Base-by-base conservation (phyloP, 768 basidiomycete genomes). In the Suillus sp. region DNA sequence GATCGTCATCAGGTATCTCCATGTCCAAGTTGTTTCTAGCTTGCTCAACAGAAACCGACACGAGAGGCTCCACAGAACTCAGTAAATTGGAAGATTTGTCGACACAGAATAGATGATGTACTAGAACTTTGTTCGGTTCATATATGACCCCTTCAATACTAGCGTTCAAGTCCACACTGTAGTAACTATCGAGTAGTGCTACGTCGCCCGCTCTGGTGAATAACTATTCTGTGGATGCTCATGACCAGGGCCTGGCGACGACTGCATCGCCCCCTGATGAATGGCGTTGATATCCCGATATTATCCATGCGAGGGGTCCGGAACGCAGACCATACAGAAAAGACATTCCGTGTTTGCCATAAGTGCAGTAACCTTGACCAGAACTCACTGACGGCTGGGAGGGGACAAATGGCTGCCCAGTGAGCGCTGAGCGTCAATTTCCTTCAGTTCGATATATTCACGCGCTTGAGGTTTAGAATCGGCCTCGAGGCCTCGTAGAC, bases 21-120 rank as follows among this genome's bases (percentile, higher is more conserved):
- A 69, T 75, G 32, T 83, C 82, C 60, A 87, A 66, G 65, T 86
- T 86, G 62, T 70, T 67, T 42, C 83, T 73, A 0, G 89, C 89
- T 64, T 91, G 90, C 3, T 87, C 86, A 8, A 86, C 76, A 1
- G 88, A 90, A 62, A 92, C 88, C 91, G 3, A 90, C 89, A 9
- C 89, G 83, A 8, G 91, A 92, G 8, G 90, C 90, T 92, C 43
- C 42, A 43, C 20, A 30, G 34, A 43, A 37, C 42, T 42, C 62
- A 55, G 1, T 32, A 55, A 6, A 32, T 8, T 14, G 18, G 30
- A 59, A 18, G 51, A 47, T 37, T 67, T 32, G 27, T 42, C 30
- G 32, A 20, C 9, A 55, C 34, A 25, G 30, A 38, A 59, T 22
- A 8, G 47, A 11, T 16, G 5, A 78, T 86, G 45, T 64, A 90